Evolutionary conservation across 2,329 filamentous ascomycete genomes (phyloP).

Genomic region (Penicillium verrucosum): DNA sequence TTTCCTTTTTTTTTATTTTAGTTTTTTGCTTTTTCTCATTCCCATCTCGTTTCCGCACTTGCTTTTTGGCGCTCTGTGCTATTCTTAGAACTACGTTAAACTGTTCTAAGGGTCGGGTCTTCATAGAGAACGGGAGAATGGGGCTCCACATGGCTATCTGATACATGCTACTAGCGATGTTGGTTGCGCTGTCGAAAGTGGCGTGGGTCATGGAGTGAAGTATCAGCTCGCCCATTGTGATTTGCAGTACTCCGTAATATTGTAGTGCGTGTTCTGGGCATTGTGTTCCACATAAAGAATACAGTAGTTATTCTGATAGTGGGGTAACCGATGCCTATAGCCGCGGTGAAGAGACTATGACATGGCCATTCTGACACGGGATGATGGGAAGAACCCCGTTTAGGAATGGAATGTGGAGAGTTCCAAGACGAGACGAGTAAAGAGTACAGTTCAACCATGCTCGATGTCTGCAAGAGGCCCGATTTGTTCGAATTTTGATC

Average conservation of each 20-base stretch:
- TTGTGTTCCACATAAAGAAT: not conserved
- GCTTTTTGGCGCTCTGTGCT: not conserved
- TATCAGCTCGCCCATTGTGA: not conserved
- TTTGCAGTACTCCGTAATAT: not conserved
- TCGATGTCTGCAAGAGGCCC: not conserved
- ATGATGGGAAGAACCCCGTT: constrained; percentile 3
- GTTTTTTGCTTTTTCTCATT: not conserved
- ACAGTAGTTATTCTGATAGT: not conserved
- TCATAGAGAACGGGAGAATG: not conserved
- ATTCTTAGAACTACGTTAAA: not conserved
- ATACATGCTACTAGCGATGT: constrained; percentile 1
- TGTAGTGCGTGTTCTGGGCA: not conserved
- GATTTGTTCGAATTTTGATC: constrained; percentile 2
- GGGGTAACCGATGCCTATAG: not conserved
- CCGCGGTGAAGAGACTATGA: constrained; percentile 8
- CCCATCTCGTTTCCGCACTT: not conserved
- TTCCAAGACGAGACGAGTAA: not conserved
- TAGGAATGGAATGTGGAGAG: constrained; percentile 16
- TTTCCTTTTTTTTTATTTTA: not conserved
- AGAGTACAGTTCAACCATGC: not conserved
- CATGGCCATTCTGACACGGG: constrained; percentile 9
- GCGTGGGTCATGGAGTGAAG: not conserved
- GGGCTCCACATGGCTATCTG: not conserved
- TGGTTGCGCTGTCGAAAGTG: not conserved
- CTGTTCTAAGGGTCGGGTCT: not conserved